phyloP scores from a whole-genome alignment of 768 basidiomycete genomes.

The Serendipita sp. region DNA sequence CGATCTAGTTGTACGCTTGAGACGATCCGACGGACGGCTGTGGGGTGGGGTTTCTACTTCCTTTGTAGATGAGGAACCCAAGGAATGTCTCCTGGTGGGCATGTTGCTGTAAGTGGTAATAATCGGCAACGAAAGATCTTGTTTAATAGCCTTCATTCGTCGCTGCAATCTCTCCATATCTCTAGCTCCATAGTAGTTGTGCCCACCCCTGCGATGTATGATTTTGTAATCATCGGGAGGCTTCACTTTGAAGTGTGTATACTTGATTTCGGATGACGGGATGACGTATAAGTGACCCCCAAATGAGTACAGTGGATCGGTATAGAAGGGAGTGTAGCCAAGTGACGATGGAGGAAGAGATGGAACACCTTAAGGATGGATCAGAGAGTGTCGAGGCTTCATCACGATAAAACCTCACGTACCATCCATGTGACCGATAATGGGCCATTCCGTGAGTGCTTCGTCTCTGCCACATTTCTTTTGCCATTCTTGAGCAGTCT shows the following conservation, averaged over 20 bases:
- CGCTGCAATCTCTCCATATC: conserved; percentile 33
- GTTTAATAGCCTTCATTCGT: conserved; percentile 29
- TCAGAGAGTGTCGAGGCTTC: neutral
- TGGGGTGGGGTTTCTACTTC: neutral
- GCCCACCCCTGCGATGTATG: conserved; percentile 33
- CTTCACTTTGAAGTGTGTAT: conserved; percentile 27
- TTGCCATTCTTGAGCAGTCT: conserved; percentile 1
- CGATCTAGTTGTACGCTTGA: neutral
- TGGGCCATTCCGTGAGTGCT: conserved; percentile 11
- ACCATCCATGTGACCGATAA: conserved; percentile 20
- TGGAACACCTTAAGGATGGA: conserved; percentile 32
- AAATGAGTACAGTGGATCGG: conserved; percentile 33
- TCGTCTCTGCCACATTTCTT: neutral
- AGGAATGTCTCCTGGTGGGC: neutral
- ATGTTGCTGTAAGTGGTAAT: neutral
- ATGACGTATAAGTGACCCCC: conserved; percentile 33
- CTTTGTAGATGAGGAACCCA: neutral
- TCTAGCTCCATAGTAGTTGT: conserved; percentile 46
- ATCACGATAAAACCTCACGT: conserved; percentile 4
- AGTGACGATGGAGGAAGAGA: conserved; percentile 35
- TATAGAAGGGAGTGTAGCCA: conserved; percentile 38
- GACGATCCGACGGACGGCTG: neutral
- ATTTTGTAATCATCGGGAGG: conserved; percentile 9
- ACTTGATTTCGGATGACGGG: conserved; percentile 31
- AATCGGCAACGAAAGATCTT: conserved; percentile 14